phyloP scores from a whole-genome alignment of 768 basidiomycete species.

The Russula abietina region DNA sequence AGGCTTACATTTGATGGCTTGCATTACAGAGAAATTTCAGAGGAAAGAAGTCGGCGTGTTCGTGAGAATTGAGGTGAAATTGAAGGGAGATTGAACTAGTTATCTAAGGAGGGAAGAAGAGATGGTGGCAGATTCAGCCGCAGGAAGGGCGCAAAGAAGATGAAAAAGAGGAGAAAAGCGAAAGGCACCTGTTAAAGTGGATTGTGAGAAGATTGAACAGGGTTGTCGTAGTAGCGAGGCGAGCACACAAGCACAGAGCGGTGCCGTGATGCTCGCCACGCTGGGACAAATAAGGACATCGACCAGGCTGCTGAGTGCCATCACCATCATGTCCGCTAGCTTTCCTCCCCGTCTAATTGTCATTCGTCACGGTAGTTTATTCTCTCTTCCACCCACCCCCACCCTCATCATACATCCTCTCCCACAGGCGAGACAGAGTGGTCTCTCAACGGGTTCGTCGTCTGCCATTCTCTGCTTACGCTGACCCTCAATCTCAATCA shows the following conservation, averaged over 20 bases:
- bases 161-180: neutral
- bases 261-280: slow-evolving; percentile 17
- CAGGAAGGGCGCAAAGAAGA: neutral
- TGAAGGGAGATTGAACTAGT: slow-evolving; percentile 4
- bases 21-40: slow-evolving; percentile 43
- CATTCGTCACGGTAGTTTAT: slow-evolving; percentile 43
- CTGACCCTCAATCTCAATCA: slow-evolving; percentile 14
- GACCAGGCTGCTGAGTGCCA: neutral
- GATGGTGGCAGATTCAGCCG: neutral
- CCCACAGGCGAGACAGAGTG: slow-evolving; percentile 84
- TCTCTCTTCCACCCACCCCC: neutral
- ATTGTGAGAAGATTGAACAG: neutral
- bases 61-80: slow-evolving; percentile 11
- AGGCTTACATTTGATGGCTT: slow-evolving; percentile 83
- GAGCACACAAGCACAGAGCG: neutral
- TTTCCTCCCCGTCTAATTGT: slow-evolving; percentile 48
- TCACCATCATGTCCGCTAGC: slow-evolving; percentile 6
- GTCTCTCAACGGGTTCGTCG: slow-evolving; percentile 73
- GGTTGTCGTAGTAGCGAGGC: slow-evolving; percentile 11
- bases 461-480: neutral
- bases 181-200: neutral
- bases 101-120: neutral
- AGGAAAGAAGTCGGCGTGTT: neutral
- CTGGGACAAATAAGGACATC: slow-evolving; percentile 22
- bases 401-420: neutral